Percentiles rank a stretch among this genome's conserved stretches.
These are phyloP conservation scores for Starmerella cellae DNA, from an alignment of 805 yeast species.

Conservation along the genomic window DNA sequence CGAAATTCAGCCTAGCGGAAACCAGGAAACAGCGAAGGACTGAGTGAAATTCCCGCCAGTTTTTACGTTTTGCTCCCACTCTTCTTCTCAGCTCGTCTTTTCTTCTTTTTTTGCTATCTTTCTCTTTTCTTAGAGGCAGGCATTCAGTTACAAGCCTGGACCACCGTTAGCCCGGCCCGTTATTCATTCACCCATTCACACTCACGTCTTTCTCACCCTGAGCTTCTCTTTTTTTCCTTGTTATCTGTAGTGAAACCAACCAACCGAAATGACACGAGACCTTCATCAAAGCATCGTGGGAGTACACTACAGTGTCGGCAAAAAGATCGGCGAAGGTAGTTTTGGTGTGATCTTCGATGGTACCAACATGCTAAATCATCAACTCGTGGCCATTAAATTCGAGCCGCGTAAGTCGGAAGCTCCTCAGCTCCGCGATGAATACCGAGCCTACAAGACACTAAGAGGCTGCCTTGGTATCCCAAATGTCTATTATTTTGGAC, in stretches of 20 bases:
- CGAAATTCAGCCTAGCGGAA: no score
- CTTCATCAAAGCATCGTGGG: conserved; percentile 43
- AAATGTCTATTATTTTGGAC: conserved; percentile 94
- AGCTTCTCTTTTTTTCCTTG: not conserved
- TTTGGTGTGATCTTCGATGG: conserved; percentile 98
- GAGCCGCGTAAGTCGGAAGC: conserved; percentile 93
- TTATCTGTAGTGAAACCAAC: no score
- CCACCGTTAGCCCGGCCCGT: no score
- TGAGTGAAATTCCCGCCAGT: no score
- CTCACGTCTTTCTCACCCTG: no score
- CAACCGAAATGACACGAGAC: conserved; percentile 16
- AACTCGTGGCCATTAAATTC: conserved; percentile 90
- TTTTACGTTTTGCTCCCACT: no score
- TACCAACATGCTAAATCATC: conserved; percentile 76
- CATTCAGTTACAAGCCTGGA: no score
- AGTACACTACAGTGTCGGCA: conserved; percentile 90
- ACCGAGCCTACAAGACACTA: conserved; percentile 81
- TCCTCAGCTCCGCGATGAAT: conserved; percentile 93
- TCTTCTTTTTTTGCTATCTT: no score
- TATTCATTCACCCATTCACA: no score
- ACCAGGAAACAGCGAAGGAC: no score
- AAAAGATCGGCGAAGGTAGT: conserved; percentile 96
- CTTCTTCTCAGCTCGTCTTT: no score
- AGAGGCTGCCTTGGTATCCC: conserved; percentile 80
- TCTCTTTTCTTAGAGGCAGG: no score